phyloP scores from a whole-genome alignment of 1,284 basidiomycete genomes.

The Vanrija sp. region DNA sequence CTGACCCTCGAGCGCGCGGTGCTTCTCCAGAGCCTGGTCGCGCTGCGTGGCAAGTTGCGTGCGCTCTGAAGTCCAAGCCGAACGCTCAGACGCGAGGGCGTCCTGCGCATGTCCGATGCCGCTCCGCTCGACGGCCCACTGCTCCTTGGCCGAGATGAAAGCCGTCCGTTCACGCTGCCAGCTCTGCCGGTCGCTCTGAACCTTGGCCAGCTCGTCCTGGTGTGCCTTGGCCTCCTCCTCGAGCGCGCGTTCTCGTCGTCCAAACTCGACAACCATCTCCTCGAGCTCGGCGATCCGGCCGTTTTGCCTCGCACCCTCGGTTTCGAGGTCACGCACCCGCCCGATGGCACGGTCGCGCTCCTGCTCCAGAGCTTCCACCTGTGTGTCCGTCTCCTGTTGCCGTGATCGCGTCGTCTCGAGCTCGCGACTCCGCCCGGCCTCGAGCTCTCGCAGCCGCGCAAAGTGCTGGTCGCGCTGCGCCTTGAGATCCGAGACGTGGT shows the following conservation, averaged over 20 bases:
- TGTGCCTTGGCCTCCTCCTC: conserved; percentile 31
- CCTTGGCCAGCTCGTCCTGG: conserved; percentile 52
- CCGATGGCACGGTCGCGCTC: conserved; percentile 1
- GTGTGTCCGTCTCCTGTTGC: neutral
- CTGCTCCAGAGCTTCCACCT: conserved; percentile 19
- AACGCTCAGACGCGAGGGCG: neutral
- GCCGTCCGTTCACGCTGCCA: conserved; percentile 20
- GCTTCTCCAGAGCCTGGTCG: neutral
- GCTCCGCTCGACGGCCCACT: conserved; percentile 33
- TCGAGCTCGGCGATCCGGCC: conserved; percentile 37
- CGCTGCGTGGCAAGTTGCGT: neutral
- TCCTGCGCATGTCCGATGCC: conserved; percentile 20
- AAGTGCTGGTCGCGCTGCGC: conserved; percentile 1
- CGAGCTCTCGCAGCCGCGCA: conserved; percentile 1
- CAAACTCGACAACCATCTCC: conserved; percentile 40
- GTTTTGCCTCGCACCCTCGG: conserved; percentile 15
- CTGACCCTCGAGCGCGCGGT: neutral
- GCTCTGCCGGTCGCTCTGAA: conserved; percentile 44
- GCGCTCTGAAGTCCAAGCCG: neutral
- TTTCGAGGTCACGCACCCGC: conserved; percentile 10
- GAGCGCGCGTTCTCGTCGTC: conserved; percentile 33
- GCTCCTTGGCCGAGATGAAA: neutral
- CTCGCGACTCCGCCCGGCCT: neutral
- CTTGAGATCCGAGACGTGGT: neutral
- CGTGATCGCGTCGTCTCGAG: too few relatives aligned